A percentile compares a stretch with the other conserved stretches of the same genome.
Evolutionary conservation across 768 basidiomycete species (phyloP).

Genomic region (Boletus barrowsii): DNA sequence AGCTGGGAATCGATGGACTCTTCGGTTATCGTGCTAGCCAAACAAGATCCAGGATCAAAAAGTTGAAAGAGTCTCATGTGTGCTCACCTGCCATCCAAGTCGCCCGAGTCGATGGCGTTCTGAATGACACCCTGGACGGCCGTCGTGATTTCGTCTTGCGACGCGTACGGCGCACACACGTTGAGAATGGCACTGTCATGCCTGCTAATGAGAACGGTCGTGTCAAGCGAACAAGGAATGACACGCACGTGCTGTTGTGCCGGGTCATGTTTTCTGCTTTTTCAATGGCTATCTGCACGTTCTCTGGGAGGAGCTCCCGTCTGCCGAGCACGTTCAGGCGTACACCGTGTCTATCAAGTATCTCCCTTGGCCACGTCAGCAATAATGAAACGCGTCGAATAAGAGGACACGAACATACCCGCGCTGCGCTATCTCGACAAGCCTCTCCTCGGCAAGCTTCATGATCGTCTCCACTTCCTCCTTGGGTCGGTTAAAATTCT

Average conservation of each 20-base stretch:
- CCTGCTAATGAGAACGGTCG: neutral
- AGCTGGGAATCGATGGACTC: constrained; percentile 64
- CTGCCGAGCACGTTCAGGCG: constrained; percentile 81
- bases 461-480: constrained; percentile 89
- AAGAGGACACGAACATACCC: constrained; percentile 53
- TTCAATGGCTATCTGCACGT: constrained; percentile 63
- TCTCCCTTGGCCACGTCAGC: constrained; percentile 48
- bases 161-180: constrained; percentile 89
- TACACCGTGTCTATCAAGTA: constrained; percentile 80
- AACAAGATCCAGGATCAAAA: neutral
- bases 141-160: constrained; percentile 85
- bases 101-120: constrained; percentile 32
- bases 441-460: constrained; percentile 73
- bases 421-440: constrained; percentile 73
- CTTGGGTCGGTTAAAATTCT: constrained; percentile 87
- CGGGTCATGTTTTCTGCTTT: constrained; percentile 78
- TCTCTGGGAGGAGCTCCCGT: constrained; percentile 69
- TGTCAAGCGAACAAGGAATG: neutral
- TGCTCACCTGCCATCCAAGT: constrained; percentile 27
- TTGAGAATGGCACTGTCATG: constrained; percentile 76
- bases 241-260: constrained; percentile 59
- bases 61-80: neutral
- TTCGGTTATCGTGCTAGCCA: constrained; percentile 54
- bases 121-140: constrained; percentile 50
- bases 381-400: neutral